phyloP scores from a whole-genome alignment of 2,329 filamentous ascomycete species.

The Colletotrichum orchidophilum region DNA sequence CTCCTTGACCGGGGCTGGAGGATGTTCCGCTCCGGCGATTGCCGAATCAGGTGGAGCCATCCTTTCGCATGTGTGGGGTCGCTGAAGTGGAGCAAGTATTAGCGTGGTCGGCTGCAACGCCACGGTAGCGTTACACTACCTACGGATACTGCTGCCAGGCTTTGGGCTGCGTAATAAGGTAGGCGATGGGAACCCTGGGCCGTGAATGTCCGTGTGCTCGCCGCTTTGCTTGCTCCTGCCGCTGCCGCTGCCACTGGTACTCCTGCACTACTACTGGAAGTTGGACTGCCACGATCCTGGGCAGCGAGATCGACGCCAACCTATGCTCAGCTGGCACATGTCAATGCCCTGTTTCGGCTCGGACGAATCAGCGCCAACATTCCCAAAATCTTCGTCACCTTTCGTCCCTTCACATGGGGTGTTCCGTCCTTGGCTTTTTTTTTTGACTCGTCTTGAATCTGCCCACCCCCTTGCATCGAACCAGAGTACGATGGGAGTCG shows the following conservation, averaged over 20 bases:
- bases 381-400: conserved; percentile 29
- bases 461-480: conserved; percentile 19
- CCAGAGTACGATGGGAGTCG: conserved; percentile 15
- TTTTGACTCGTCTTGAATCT: conserved; percentile 9
- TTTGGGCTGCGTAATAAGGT: background rate
- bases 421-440: conserved; percentile 1
- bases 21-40: conserved; percentile 23
- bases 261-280: background rate
- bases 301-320: conserved; percentile 10
- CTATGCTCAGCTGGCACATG: conserved; percentile 30
- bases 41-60: conserved; percentile 12
- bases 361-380: conserved; percentile 29
- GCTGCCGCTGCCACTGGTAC: background rate
- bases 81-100: background rate
- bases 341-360: conserved; percentile 33
- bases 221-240: background rate
- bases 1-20: rapidly evolving
- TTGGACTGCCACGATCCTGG: conserved; percentile 2
- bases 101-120: conserved; percentile 16
- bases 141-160: background rate
- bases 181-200: background rate
- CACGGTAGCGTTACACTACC: conserved; percentile 8
- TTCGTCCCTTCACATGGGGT: conserved; percentile 30
- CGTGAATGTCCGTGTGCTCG: conserved; percentile 1
- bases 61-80: conserved; percentile 1